Evolutionary conservation across 345 rosid genomes (phyloP), one percentile per base, ranked within the genome.

Genomic region (Pseudoturritis turrita): DNA sequence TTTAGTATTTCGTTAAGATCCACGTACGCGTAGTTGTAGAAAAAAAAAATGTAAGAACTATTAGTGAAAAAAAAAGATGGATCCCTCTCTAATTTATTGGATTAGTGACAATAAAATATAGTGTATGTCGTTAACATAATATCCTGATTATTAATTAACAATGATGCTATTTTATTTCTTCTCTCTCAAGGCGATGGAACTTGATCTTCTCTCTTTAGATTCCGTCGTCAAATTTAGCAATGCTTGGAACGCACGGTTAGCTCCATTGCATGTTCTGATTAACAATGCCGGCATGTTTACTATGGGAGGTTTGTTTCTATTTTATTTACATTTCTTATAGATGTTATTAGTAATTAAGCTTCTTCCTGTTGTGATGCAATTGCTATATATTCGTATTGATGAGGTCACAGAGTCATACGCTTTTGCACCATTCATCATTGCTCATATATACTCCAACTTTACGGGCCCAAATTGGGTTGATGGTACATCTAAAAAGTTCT

Each of bases 211-310:
- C 35, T 93, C 97, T n/a, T 75, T 90, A 82, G 89, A 86, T 47
- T 90, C 96, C 2, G 96, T 89, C 18, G 92, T 75, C 62, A 78
- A 61, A 64, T 90, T 90, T 73, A 84, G 94, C 57, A 85, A 82
- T 33, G 83, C 83, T 7, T 93, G 96, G 93, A 93, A 90, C 79
- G 83, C 83, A 3, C 83, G 86, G 35, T 68, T 68, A 19, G 79
- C 80, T 50, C 94, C 96, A 63, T 76, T 90, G 79, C 89, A 93
- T 57, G 89, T 86, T 73, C 94, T 93, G 49, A 85, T 90, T 31
- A 93, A 93, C 71, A 93, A 89, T 72, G 98, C 98, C 11, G 98
- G 96, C 53, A 85, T 90, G 58, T 93, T 90, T 79, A 78, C 92
- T 15, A 87, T 92, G 49, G 93, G 97, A 88, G 97, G 98, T 90